phyloP scores from a whole-genome alignment of 2,329 filamentous ascomycete genomes.

The Paraphaeosphaeria sporulosa region DNA sequence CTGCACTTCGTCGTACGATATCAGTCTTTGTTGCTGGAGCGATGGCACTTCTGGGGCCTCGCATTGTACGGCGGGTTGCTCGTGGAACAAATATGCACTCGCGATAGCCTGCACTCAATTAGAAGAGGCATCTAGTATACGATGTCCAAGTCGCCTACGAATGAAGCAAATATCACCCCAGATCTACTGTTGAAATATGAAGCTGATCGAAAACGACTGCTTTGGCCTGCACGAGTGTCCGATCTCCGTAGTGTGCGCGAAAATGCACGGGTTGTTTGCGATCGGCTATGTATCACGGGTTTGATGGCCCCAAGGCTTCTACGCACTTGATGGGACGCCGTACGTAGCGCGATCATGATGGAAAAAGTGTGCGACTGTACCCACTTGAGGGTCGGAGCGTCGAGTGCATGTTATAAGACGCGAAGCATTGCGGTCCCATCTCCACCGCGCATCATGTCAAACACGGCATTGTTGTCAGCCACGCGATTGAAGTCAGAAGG shows the following conservation, averaged over 20 bases:
- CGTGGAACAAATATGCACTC: not conserved
- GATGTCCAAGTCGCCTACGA: not conserved
- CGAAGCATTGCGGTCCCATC: not conserved
- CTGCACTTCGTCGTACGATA: slow-evolving; percentile 7
- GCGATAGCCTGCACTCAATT: not conserved
- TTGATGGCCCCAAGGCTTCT: not conserved
- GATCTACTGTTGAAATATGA: not conserved
- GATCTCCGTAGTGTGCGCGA: not conserved
- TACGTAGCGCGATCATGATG: slow-evolving; percentile 1
- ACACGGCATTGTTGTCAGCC: not conserved
- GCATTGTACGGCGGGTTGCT: not conserved
- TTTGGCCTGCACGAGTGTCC: not conserved
- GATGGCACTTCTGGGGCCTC: not conserved
- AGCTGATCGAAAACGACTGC: not conserved
- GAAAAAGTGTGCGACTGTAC: not conserved
- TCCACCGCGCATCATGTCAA: slow-evolving; percentile 2
- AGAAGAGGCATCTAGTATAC: not conserved
- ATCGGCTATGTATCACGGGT: not conserved
- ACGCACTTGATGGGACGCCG: not conserved
- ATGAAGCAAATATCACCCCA: not conserved
- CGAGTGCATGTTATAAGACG: not conserved
- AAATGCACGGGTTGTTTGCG: not conserved
- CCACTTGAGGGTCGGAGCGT: not conserved
- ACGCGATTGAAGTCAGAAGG: not conserved
- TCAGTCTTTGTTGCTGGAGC: not conserved